Base-by-base conservation (phyloP, 306 rosid genomes). In the Lathyrus tuberosus region DNA sequence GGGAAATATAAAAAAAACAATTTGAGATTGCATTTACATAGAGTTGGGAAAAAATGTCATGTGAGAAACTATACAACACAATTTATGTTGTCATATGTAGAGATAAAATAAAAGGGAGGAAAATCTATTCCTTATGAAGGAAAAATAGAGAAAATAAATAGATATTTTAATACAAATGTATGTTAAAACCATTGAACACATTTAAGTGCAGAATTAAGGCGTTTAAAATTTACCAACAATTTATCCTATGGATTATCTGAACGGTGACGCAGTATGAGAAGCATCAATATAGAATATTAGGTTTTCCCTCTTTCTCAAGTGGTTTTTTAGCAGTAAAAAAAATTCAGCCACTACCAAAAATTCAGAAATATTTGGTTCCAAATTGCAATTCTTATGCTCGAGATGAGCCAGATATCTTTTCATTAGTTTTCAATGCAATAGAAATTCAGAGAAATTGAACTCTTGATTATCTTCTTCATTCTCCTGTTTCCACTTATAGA, bases 401-500 rank as follows among this genome's bases (percentile, higher is more conserved):
- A 14, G 69, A 13, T 17, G 37, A 51, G 44, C 43, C 65, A 17
- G 12, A 11, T 28, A 28, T 1, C 4, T 26, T 41, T 17, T 4
- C 3, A 33, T 31, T 67, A 67, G 54, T 40, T 40, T 15, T 47
- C 53, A 47, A 47, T 47, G 63, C 46, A 49, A 20, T 15, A 11
- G 20, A 73, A 65, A 44, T 42, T 40, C 17, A 33, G 10, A 61
- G 17, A 63, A 63, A 63, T 15, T 38, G n/a, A 60, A 63, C 53
- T 10, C 18, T 6, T 18, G 0, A 0, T 14, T 35, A 77, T 18
- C 3, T 10, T 24, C 70, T 18, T 56, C 28, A 57, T 38, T 47
- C 66, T 20, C 63, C 40, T 46, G 60, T 26, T 54, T 7, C 24
- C 58, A 26, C 41, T 51, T 31, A 58, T 3, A 26, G 15, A 6